Percentiles rank a stretch among this genome's conserved stretches.
phyloP scores from a whole-genome alignment of 768 basidiomycete genomes.

The Scleroderma bovista region DNA sequence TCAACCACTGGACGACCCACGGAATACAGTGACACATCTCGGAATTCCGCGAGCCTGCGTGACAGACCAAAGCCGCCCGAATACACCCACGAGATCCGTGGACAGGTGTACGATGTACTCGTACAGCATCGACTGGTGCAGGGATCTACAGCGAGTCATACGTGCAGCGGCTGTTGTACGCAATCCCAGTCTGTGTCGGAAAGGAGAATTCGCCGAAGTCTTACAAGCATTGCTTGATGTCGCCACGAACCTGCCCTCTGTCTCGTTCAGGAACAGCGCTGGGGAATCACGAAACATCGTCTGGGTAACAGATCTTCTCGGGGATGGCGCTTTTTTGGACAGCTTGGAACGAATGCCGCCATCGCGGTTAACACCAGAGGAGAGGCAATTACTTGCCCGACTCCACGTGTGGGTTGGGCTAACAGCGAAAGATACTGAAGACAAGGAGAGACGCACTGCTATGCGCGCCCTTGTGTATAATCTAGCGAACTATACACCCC shows the following conservation, averaged over 20 bases:
- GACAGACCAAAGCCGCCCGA: not conserved
- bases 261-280: slow-evolving; percentile 15
- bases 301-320: slow-evolving; percentile 41
- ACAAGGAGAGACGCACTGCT: slow-evolving; percentile 20
- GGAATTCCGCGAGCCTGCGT: slow-evolving; percentile 11
- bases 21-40: slow-evolving; percentile 35
- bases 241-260: slow-evolving; percentile 35
- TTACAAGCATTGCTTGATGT: slow-evolving; percentile 44
- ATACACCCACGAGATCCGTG: not conserved
- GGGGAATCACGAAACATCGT: slow-evolving; percentile 40
- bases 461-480: slow-evolving; percentile 53
- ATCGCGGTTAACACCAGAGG: slow-evolving; percentile 20
- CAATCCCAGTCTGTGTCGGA: slow-evolving; percentile 27
- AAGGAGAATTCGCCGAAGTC: slow-evolving; percentile 35
- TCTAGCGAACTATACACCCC: slow-evolving; percentile 46
- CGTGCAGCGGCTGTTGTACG: slow-evolving; percentile 42
- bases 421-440: slow-evolving; percentile 37
- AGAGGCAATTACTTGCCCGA: slow-evolving; percentile 38
- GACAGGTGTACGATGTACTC: slow-evolving; percentile 3
- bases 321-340: slow-evolving; percentile 40
- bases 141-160: slow-evolving; percentile 43
- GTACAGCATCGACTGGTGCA: slow-evolving; percentile 41
- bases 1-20: slow-evolving; percentile 55
- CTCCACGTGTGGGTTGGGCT: slow-evolving; percentile 52
- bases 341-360: slow-evolving; percentile 8